A percentile compares a stretch with the other conserved stretches of the same genome.
Evolutionary conservation across 805 yeast species (phyloP).

Genomic region (Saccharomycopsis schoenii): DNA sequence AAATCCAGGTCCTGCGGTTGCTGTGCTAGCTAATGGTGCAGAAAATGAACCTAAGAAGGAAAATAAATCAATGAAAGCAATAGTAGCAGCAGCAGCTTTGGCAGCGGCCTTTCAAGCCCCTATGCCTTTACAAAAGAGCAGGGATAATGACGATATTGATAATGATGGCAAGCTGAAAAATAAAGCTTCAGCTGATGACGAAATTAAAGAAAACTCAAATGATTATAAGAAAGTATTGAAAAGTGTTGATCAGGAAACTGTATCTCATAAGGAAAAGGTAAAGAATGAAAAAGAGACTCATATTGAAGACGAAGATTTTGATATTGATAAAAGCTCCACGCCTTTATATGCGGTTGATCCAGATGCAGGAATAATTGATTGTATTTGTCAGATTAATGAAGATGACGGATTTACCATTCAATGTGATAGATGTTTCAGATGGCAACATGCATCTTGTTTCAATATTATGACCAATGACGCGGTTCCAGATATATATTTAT

Average conservation of each 20-base stretch:
- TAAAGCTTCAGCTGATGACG: not conserved
- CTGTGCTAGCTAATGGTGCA: conserved; percentile 3
- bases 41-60: conserved; percentile 15
- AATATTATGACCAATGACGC: conserved; percentile 59
- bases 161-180: not conserved
- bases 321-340: conserved; percentile 19
- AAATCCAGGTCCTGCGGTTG: conserved; percentile 19
- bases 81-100: conserved; percentile 74
- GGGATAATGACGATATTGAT: not conserved
- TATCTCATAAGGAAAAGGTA: not conserved
- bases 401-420: conserved; percentile 94
- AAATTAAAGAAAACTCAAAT: conserved; percentile 1
- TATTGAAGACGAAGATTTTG: not conserved
- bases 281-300: conserved; percentile 4
- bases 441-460: conserved; percentile 96
- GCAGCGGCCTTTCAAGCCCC: conserved; percentile 79
- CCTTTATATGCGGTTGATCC: conserved; percentile 58
- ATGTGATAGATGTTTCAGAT: conserved; percentile 83
- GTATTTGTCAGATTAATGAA: conserved; percentile 78
- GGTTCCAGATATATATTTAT: conserved; percentile 74
- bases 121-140: conserved; percentile 34
- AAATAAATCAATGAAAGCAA: conserved; percentile 34
- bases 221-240: not conserved
- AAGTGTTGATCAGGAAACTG: not conserved
- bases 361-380: conserved; percentile 79